Base-by-base conservation (phyloP, 495 filamentous ascomycete genomes). In the Friedmanniomyces simplex region DNA sequence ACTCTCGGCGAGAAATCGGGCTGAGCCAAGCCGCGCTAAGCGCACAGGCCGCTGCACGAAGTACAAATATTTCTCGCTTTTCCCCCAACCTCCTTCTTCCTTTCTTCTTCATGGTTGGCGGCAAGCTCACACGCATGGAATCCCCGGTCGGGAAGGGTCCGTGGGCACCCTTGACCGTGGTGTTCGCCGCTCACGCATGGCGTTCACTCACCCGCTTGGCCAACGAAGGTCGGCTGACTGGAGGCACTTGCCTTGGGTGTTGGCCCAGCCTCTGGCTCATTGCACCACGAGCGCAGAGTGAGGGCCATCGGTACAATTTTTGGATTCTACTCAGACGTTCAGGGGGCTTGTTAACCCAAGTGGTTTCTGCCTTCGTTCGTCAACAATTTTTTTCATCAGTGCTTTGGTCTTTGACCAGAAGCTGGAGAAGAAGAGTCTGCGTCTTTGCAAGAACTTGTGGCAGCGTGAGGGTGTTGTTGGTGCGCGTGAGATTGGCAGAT, bases 391-490 rank as follows among this genome's bases (percentile, higher is more conserved):
- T 55, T 55, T 50, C 54, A 57, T 57, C 54, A 57, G 22, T 24
- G 18, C 46, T 28, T 28, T 39, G 34, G 52, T 26, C 46, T 50
- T 39, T 18, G n/a, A 26, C 43, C 22, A 14, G 46, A 39, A 26
- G 36, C 22, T 57, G 54, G 46, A 57, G 54, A 57, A 57, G 54
- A 50, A 39, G n/a, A 41, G 16, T 10, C 46, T n/a, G 11, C 16
- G 20, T 4, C 11, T 49, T 49, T 10, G 28, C 10, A n/a, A n/a
- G 28, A 32, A 32, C 10, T 10, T 32, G 28, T 32, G 28, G 3
- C 6, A 49, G 25, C 2, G 46, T 26, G 12, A 16, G 6, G 46
- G 4, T 24, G 46, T 2, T 24, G 20, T 21, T 24, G 25, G 21
- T 49, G 46, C 41, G 41, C 28, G 3, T 43, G 41, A 13, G 5